Percentiles rank a stretch among this genome's conserved stretches.
These are phyloP conservation scores for Sarcodon sp. DNA, from an alignment of 768 basidiomycete species.

Conservation along the genomic window DNA sequence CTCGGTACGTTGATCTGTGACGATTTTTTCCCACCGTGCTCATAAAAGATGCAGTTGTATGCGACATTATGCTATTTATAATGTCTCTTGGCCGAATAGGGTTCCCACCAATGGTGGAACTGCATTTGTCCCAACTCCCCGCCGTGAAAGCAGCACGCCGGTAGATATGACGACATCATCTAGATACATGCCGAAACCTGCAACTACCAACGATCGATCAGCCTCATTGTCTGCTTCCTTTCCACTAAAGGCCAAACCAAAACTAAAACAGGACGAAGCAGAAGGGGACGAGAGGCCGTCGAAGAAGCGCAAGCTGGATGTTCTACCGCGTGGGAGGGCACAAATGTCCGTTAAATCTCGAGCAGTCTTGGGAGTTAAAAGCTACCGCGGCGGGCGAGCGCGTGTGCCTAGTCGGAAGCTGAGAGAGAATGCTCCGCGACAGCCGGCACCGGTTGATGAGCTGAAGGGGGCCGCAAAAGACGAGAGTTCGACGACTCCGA, in stretches of 20 bases:
- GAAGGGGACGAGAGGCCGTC: conserved; percentile 20
- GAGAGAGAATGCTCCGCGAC: conserved; percentile 15
- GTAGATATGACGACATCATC: conserved; percentile 18
- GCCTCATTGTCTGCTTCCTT: conserved; percentile 19
- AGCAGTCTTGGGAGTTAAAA: conserved; percentile 10
- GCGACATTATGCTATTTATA: conserved; percentile 72
- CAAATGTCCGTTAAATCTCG: conserved; percentile 13
- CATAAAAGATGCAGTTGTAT: conserved; percentile 39
- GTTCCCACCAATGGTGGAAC: conserved; percentile 32
- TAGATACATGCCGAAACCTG: conserved; percentile 38
- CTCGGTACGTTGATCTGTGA: conserved; percentile 37
- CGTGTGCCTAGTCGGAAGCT: conserved; percentile 19
- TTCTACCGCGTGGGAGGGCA: conserved; percentile 11
- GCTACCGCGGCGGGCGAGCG: conserved; percentile 17
- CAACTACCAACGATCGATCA: conserved; percentile 32
- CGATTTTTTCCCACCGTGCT: conserved; percentile 1
- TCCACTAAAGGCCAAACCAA: conserved; percentile 6
- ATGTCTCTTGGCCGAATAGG: conserved; percentile 57
- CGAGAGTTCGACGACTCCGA: too few relatives aligned
- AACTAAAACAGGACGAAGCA: conserved; percentile 5
- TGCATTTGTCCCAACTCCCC: conserved; percentile 29
- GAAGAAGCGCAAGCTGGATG: conserved; percentile 34
- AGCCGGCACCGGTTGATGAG: conserved; percentile 2
- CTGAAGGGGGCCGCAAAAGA: neutral
- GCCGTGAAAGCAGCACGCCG: conserved; percentile 19